Conservation (phyloP, 2,329 filamentous ascomycete genomes). For the Dothistroma pini region DNA sequence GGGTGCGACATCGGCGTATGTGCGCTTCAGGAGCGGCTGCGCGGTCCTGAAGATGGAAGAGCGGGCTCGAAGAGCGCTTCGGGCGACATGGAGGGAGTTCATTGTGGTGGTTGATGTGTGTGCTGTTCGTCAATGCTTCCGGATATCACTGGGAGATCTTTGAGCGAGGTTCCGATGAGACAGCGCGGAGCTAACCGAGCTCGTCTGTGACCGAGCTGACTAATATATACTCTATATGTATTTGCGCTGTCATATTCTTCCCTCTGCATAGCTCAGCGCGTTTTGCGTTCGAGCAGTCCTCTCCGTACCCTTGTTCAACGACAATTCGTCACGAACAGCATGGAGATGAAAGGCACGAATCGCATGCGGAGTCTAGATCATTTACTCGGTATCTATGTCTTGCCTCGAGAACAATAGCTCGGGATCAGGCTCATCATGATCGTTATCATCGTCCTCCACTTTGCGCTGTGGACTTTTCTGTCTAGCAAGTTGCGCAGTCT, state of each 20-base stretch:
- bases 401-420: conserved; percentile 49
- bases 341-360: background rate
- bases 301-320: no score
- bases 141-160: background rate
- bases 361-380: background rate
- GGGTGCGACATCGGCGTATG: conserved; percentile 64
- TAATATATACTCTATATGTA: no score
- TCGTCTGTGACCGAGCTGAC: no score
- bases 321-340: background rate
- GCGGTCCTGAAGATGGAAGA: conserved; percentile 67
- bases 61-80: conserved; percentile 80
- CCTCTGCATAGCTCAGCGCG: no score
- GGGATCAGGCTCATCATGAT: conserved; percentile 45
- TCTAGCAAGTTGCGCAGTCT: conserved; percentile 26
- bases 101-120: conserved; percentile 52
- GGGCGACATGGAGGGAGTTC: conserved; percentile 92
- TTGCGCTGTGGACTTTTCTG: conserved; percentile 16
- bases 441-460: conserved; percentile 31
- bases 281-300: no score
- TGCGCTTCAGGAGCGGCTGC: conserved; percentile 76
- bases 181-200: no score
- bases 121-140: background rate
- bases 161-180: background rate
- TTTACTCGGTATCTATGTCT: conserved; percentile 14
- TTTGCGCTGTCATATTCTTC: no score